phyloP scores from a whole-genome alignment of 2,329 filamentous ascomycete genomes.

The Curvularia hawaiiensis region DNA sequence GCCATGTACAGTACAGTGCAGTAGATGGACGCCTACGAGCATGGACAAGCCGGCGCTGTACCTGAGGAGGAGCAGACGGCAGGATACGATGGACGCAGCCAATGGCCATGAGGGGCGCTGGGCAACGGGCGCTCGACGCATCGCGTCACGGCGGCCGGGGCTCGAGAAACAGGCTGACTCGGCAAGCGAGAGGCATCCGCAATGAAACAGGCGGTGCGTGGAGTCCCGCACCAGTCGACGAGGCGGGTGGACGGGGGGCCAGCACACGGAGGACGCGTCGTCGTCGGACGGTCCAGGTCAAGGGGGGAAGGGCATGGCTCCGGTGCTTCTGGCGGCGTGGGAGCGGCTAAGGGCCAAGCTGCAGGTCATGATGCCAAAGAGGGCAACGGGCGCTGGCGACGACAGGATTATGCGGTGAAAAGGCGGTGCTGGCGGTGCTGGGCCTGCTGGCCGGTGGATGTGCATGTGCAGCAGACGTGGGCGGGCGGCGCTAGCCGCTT shows the following conservation, averaged over 20 bases:
- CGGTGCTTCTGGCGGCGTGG: conserved; percentile 7
- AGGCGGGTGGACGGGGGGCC: conserved; percentile 10
- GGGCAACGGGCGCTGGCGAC: conserved; percentile 13
- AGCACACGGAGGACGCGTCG: conserved; percentile 3
- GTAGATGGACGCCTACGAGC: background rate
- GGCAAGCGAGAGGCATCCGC: conserved; percentile 18
- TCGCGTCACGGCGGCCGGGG: conserved; percentile 21
- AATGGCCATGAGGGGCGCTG: conserved; percentile 35
- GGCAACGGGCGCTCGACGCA: conserved; percentile 30
- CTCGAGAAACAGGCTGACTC: conserved; percentile 22
- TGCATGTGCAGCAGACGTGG: conserved; percentile 9
- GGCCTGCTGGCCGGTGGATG: background rate
- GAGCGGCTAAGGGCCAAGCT: conserved; percentile 9
- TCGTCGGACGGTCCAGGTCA: background rate
- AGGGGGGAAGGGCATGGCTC: background rate
- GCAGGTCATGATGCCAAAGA: conserved; percentile 20
- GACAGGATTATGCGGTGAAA: conserved; percentile 25
- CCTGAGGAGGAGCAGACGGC: conserved; percentile 24
- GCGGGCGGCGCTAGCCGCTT: conserved; percentile 10
- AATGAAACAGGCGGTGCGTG: conserved; percentile 27
- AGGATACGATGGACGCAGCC: conserved; percentile 28
- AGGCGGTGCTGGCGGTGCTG: conserved; percentile 18
- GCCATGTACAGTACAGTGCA: background rate
- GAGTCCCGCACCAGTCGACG: conserved; percentile 15
- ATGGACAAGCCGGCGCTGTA: conserved; percentile 14